Percentiles rank a stretch among this genome's conserved stretches.
phyloP scores from a whole-genome alignment of 352 stramenopile genomes.

The Saprolegnia diclina region DNA sequence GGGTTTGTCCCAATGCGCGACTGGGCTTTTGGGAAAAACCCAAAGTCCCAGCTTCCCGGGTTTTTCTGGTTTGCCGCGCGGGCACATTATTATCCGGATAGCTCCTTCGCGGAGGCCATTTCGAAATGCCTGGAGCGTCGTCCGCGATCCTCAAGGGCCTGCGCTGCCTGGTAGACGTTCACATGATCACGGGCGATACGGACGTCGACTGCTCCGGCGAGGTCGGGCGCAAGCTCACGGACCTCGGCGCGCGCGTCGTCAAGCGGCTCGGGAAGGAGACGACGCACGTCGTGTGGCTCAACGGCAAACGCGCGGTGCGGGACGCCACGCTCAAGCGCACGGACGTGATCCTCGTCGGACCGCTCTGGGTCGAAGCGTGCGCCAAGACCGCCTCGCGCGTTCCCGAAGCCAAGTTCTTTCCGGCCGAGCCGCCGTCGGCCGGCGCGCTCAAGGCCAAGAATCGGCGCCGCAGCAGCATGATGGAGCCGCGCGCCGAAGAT shows the following conservation, averaged over 20 bases:
- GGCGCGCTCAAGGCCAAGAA: constrained; percentile 1
- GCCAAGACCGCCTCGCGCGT: constrained; percentile 63
- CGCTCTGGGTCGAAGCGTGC: constrained; percentile 80
- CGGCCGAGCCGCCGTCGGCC: constrained; percentile 31
- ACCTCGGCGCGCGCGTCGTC: constrained; percentile 59
- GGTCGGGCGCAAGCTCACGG: constrained; percentile 53
- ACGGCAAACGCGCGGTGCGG: constrained; percentile 44
- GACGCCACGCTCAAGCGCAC: constrained; percentile 27
- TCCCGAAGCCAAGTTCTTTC: constrained; percentile 69
- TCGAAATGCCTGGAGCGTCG: neutral
- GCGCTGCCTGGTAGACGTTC: constrained; percentile 71
- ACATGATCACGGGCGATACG: constrained; percentile 43
- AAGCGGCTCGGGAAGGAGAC: constrained; percentile 59
- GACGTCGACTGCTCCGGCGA: constrained; percentile 79
- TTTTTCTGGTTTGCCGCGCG: neutral
- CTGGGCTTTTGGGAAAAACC: too few species aligned
- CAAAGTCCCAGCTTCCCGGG: neutral
- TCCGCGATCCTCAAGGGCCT: constrained; percentile 37
- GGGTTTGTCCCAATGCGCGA: too few species aligned
- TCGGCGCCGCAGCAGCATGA: constrained; percentile 7
- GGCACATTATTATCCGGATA: neutral
- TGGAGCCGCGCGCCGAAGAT: constrained; percentile 21
- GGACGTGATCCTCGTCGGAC: constrained; percentile 68
- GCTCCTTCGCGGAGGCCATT: neutral
- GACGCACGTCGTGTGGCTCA: constrained; percentile 73